Percentiles rank a stretch among this genome's conserved stretches.
phyloP scores from a whole-genome alignment of 768 basidiomycete species.

The Solioccasus polychromus region DNA sequence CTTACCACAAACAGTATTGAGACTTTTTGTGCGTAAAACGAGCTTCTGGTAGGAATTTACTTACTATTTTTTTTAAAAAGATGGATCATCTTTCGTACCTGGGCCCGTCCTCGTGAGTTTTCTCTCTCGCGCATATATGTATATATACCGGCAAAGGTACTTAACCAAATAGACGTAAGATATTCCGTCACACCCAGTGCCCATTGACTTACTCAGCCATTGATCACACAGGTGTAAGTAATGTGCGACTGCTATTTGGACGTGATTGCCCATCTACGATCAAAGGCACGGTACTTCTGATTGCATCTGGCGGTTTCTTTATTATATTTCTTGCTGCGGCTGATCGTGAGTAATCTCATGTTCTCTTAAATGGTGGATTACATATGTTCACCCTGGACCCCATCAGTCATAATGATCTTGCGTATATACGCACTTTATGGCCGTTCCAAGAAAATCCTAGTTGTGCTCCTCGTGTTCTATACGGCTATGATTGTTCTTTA shows the following conservation, averaged over 20 bases:
- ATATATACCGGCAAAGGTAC: background rate
- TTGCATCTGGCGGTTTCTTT: conserved; percentile 3
- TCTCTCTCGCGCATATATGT: background rate
- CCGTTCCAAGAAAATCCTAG: conserved; percentile 11
- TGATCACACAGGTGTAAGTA: background rate
- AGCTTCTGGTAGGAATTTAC: background rate
- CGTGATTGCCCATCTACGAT: background rate
- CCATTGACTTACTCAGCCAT: background rate
- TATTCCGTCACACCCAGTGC: background rate
- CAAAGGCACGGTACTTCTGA: conserved; percentile 10
- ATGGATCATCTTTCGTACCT: conserved; percentile 15
- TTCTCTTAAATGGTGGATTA: background rate
- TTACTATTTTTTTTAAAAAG: conserved; percentile 11
- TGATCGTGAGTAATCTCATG: conserved; percentile 14
- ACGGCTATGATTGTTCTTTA: conserved; percentile 2
- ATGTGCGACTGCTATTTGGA: no score
- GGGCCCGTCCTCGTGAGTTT: conserved; percentile 12
- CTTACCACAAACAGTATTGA: no score
- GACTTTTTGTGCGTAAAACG: conserved; percentile 7
- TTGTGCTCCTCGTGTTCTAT: conserved; percentile 15
- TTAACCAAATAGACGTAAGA: conserved; percentile 15
- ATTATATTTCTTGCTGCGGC: conserved; percentile 14
- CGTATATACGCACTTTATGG: conserved; percentile 25
- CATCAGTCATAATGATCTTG: conserved; percentile 23
- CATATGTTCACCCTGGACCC: background rate